These are phyloP conservation scores for Solanum sparsipilum DNA, from an alignment of 257 asterid genomes.

Conservation along the genomic window DNA sequence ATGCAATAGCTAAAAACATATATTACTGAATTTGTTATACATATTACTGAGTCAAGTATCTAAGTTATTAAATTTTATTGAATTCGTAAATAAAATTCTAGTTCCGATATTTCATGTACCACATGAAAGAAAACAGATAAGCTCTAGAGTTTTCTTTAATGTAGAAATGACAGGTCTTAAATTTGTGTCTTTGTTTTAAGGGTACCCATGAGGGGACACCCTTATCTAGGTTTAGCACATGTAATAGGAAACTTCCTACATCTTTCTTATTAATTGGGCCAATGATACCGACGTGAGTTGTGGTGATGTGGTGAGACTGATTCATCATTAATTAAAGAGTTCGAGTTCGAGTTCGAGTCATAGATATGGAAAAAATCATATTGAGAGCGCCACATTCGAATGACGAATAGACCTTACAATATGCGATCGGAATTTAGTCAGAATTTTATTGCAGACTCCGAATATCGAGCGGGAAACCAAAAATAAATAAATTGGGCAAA, in stretches of 20 bases:
- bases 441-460: accelerated
- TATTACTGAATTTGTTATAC: background rate
- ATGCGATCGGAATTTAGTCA: accelerated
- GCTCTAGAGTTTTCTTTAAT: background rate
- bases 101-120: background rate
- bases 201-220: background rate
- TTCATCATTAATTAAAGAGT: no score
- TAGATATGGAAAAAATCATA: no score
- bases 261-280: background rate
- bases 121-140: background rate
- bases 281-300: no score
- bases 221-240: background rate
- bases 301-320: accelerated
- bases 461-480: accelerated
- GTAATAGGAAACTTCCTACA: background rate
- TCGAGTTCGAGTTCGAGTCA: no score
- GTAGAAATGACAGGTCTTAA: background rate
- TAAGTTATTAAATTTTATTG: background rate
- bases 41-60: no score
- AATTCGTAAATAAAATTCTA: background rate
- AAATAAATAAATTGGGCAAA: background rate
- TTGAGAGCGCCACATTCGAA: accelerated
- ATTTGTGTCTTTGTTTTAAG: background rate
- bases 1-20: no score
- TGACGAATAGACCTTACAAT: no score